Base-by-base conservation (phyloP, 164 flowering plant species). In the Santalum album region DNA sequence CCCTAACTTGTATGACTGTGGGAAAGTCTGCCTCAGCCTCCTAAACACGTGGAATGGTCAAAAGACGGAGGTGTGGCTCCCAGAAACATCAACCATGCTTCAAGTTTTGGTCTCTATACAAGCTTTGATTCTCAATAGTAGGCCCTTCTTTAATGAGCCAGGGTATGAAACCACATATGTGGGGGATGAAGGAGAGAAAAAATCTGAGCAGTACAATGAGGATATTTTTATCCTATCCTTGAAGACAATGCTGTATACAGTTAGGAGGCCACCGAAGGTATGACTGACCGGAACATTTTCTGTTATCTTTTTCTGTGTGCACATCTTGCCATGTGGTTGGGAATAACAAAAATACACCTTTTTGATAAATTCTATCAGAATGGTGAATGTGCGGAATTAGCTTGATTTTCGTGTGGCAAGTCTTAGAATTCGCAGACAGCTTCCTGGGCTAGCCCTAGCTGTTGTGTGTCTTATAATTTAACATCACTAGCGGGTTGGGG, bases 1-100 rank as follows among this genome's bases (percentile, higher is more conserved):
- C 16, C 51, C 51, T 12, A 49, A 49, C 12, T 17, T 49, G 27
- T 49, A 49, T 25, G 27, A 22, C 3, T 22, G 51, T 17, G 51
- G 51, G 11, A 22, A 49, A 16, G 51, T 49, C 4, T 49, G 51
- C 6, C 27, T 49, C n/a, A 49, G 51, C 51, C 51, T 49, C 27
- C 27, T 49, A 1, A 49, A 49, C 51, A 49, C 51, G 11, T 49
- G 51, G 51, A 22, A 2, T 14, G 51, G 51, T 6, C 4, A 49
- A 1, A 49, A 49, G 51, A 23, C 4, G 12, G 27, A 49, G 27
- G 7, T 5, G 32, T 49, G 51, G 51, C 15, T 49, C 18, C 27
- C 27, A 6, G 26, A 6, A 1, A 22, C 2, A 27, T 49, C 51
- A 22, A 49, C 26, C 26, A 23, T 49, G 26, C 27, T 49, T 5